phyloP scores from a whole-genome alignment of 352 stramenopile genomes.

The Nothophytophthora sp. region DNA sequence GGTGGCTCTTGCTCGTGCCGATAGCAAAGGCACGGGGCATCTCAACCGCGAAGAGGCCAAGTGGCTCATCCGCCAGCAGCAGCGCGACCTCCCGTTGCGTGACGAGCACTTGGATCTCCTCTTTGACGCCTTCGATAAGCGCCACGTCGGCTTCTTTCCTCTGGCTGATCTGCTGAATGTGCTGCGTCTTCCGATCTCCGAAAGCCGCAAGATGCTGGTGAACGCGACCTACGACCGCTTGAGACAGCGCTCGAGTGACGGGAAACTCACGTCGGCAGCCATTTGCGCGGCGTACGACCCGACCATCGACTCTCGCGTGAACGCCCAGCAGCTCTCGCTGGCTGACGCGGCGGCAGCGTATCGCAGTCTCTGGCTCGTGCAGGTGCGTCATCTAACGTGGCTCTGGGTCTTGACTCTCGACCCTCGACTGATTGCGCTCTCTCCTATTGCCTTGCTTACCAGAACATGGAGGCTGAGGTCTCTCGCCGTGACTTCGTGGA shows the following conservation, averaged over 20 bases:
- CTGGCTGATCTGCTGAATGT: constrained; percentile 41
- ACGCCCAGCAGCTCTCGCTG: constrained; percentile 30
- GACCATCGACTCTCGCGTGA: constrained; percentile 60
- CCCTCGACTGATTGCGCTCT: not conserved
- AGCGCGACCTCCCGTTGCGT: constrained; percentile 49
- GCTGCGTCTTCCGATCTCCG: constrained; percentile 40
- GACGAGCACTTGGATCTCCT: constrained; percentile 79
- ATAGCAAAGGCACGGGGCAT: constrained; percentile 52
- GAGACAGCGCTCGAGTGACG: constrained; percentile 19
- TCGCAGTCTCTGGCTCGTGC: constrained; percentile 41
- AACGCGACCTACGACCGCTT: constrained; percentile 49
- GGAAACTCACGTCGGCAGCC: constrained; percentile 42
- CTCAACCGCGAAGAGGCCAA: constrained; percentile 71
- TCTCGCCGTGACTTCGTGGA: constrained; percentile 63
- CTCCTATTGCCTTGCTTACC: not conserved
- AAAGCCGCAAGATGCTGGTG: constrained; percentile 37
- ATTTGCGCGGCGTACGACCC: constrained; percentile 57
- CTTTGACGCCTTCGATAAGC: constrained; percentile 72
- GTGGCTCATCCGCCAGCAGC: constrained; percentile 53
- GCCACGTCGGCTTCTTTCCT: constrained; percentile 62
- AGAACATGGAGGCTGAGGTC: constrained; percentile 34
- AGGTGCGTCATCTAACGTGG: constrained; percentile 9
- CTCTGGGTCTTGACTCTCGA: not conserved
- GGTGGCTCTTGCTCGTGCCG: constrained; percentile 34
- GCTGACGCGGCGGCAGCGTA: constrained; percentile 46